Evolutionary conservation across 1,284 basidiomycete species (phyloP), one percentile per base, ranked within the genome.

Genomic region (Heterobasidion irregulare): DNA sequence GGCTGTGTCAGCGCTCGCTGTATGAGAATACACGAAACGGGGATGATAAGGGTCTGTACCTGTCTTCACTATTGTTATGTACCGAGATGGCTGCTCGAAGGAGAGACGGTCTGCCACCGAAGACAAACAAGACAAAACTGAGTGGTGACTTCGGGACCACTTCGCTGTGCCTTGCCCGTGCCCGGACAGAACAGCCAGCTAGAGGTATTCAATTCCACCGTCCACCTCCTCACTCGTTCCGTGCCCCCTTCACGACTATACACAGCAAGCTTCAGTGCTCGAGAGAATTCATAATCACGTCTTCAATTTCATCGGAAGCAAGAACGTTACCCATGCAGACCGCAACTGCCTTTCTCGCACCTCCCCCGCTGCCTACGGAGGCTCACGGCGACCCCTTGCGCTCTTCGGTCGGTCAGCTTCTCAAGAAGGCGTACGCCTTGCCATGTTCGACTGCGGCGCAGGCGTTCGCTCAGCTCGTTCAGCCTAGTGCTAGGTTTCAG

Each of bases 381-480:
- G 62, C 61, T 56, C 63, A 61, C 33, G 63, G 51, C 58, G 70
- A 74, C 60, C 66, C 71, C 54, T 66, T 75, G 51, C 71, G 74
- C 58, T 70, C 76, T 47, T 79, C 80, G 49, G 78, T 89, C 56
- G 72, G 72, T 61, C 82, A 86, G 64, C 74, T 89, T 38, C 75
- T 89, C 58, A 72, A 78, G 35, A 75, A 75, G 64, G 84, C 83
- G 12, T 80, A 79, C 67, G 73, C 78, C 56, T 70, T 85, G 57
- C 85, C 87, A 43, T 89, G 86, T 70, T 86, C 83, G 57, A 82
- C 83, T 15, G 85, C 83, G 10, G 83, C 84, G 47, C 79, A 84
- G 62, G 82, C 84, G 2, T 89, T 88, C 66, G 71, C 74, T 32
- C 82, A 86, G 68, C 77, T 87, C 58, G 84, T 88, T 26, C 84